Percentiles rank a stretch among this genome's conserved stretches.
Evolutionary conservation across 768 basidiomycete genomes (phyloP).

Genomic region (Mycena chlorophos): DNA sequence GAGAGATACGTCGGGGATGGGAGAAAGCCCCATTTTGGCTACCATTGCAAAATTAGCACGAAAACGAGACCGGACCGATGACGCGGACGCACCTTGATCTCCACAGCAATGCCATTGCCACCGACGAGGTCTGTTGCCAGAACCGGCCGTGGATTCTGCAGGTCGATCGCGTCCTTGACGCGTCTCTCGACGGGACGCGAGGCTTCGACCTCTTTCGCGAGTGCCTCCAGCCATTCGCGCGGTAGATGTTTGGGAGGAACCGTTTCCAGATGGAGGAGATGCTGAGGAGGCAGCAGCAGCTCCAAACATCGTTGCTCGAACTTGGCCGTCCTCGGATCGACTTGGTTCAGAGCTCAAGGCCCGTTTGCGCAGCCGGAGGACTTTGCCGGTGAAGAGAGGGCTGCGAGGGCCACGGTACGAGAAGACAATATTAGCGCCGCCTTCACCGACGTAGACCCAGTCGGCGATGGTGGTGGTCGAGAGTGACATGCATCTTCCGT

Average conservation of each 20-base stretch:
- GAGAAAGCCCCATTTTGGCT: constrained; percentile 99
- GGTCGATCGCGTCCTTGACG: constrained; percentile 59
- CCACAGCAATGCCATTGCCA: constrained; percentile 65
- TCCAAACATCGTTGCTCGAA: constrained; percentile 70
- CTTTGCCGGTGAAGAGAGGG: constrained; percentile 57
- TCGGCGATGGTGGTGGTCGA: constrained; percentile 43
- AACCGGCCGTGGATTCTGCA: constrained; percentile 53
- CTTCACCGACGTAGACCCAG: constrained; percentile 90
- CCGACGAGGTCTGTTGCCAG: constrained; percentile 82
- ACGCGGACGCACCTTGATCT: constrained; percentile 78
- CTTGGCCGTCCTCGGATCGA: constrained; percentile 36
- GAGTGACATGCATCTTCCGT: no score
- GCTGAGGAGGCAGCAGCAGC: constrained; percentile 57
- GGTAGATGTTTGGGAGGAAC: constrained; percentile 52
- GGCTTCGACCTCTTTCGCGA: constrained; percentile 48
- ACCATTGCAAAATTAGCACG: constrained; percentile 1
- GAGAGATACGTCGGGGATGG: constrained; percentile 67
- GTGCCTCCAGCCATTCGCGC: constrained; percentile 57
- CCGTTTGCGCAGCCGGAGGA: constrained; percentile 76
- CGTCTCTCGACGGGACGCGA: constrained; percentile 60
- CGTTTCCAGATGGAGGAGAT: constrained; percentile 63
- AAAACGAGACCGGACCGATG: background rate
- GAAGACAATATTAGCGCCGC: constrained; percentile 90
- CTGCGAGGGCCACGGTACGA: constrained; percentile 65
- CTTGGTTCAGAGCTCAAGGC: background rate